These are phyloP conservation scores for Iris macrosiphon DNA, from an alignment of 106 monocot species.

Conservation along the genomic window DNA sequence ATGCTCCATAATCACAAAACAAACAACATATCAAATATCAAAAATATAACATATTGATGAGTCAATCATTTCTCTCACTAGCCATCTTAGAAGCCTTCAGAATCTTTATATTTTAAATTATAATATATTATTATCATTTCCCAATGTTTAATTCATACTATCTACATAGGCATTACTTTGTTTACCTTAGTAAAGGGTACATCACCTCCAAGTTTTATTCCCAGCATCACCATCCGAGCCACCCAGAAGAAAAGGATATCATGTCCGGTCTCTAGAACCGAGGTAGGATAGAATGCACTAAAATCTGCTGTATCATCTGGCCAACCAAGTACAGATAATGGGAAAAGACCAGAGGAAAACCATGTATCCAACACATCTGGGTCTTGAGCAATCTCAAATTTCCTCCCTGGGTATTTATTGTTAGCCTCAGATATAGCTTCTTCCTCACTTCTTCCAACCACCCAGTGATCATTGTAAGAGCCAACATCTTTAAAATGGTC, in stretches of 20 bases:
- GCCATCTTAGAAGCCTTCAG: too few relatives aligned
- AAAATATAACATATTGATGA: too few relatives aligned
- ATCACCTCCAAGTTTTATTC: constrained; percentile 95
- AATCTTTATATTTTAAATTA: too few relatives aligned
- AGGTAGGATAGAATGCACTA: constrained; percentile 81
- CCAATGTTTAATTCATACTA: too few relatives aligned
- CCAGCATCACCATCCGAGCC: constrained; percentile 99
- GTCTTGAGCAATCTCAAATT: constrained; percentile 56
- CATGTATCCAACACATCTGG: constrained; percentile 98
- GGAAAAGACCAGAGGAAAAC: constrained; percentile 96
- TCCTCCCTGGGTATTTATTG: constrained; percentile 47
- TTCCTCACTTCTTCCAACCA: constrained; percentile 73
- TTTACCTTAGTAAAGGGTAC: constrained; percentile 94
- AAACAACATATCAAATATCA: too few relatives aligned
- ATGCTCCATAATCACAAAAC: too few relatives aligned
- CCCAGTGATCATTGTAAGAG: constrained; percentile 80
- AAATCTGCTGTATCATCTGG: constrained; percentile 82
- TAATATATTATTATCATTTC: too few relatives aligned
- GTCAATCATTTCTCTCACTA: too few relatives aligned
- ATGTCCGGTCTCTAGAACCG: constrained; percentile 94
- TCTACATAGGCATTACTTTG: background rate
- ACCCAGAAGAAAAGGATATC: constrained; percentile 99
- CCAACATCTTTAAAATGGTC: constrained; percentile 66
- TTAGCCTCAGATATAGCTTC: constrained; percentile 65
- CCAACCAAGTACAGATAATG: constrained; percentile 93